phyloP scores from a whole-genome alignment of 768 basidiomycete species.

The Cubamyces lactineus region DNA sequence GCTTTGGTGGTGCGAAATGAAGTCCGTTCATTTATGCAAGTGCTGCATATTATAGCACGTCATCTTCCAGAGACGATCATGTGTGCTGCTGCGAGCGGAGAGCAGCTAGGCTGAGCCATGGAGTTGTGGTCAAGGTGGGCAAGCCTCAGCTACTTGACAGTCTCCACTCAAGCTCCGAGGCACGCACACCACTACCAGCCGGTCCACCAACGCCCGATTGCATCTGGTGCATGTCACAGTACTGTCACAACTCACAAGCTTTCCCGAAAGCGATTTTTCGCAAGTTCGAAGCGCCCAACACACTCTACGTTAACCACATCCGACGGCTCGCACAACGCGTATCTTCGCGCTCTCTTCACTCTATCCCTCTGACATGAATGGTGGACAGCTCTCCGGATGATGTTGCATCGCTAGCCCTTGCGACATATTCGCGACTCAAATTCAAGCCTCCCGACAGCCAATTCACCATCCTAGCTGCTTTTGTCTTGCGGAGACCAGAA shows the following conservation, averaged over 20 bases:
- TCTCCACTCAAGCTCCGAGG: no score
- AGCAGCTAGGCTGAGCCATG: neutral
- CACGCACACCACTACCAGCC: neutral
- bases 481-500: slow-evolving; percentile 49
- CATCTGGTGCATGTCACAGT: slow-evolving; percentile 5
- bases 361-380: slow-evolving; percentile 21
- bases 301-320: no score
- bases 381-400: slow-evolving; percentile 24
- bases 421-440: slow-evolving; percentile 47
- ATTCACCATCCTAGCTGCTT: slow-evolving; percentile 64
- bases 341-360: neutral
- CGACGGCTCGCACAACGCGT: neutral
- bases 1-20: no score
- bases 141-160: neutral
- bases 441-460: slow-evolving; percentile 57
- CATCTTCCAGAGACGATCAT: neutral
- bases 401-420: slow-evolving; percentile 44
- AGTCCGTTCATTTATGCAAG: neutral
- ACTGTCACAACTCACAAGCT: neutral
- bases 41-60: neutral
- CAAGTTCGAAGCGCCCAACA: no score
- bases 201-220: neutral
- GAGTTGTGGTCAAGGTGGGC: slow-evolving; percentile 7
- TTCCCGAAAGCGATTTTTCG: neutral
- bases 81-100: neutral